Conservation (phyloP, 768 basidiomycete species). For the Chlorophyllum brunneum region DNA sequence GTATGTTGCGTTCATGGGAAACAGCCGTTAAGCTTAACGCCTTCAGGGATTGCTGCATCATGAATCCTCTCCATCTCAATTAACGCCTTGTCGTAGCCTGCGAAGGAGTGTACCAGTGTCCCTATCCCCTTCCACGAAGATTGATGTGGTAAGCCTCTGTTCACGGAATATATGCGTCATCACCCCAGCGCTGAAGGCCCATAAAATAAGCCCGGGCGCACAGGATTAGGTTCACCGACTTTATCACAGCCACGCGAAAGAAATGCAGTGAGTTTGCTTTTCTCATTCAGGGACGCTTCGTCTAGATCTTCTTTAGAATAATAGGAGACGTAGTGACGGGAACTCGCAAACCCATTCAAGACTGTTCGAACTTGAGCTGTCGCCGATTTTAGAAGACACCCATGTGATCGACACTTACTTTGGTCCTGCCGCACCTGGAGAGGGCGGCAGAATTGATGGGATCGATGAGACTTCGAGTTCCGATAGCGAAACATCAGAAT, state of each 20-base stretch:
- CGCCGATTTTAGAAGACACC: conserved; percentile 34
- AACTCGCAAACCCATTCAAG: conserved; percentile 16
- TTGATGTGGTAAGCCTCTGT: too few relatives aligned
- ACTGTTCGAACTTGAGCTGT: conserved; percentile 29
- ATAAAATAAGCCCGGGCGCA: background rate
- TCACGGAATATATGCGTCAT: too few relatives aligned
- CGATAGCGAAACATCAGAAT: conserved; percentile 20
- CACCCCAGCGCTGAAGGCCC: background rate
- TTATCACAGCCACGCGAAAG: background rate
- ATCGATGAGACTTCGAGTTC: conserved; percentile 9
- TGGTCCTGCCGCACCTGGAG: conserved; percentile 1
- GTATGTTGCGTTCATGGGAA: too few relatives aligned
- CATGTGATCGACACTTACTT: conserved; percentile 18
- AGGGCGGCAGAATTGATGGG: background rate
- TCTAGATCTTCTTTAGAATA: conserved; percentile 6
- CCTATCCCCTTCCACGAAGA: too few relatives aligned
- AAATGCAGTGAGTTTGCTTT: background rate
- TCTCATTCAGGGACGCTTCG: background rate
- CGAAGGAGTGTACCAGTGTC: background rate
- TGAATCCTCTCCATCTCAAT: background rate
- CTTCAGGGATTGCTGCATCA: background rate
- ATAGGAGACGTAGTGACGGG: conserved; percentile 10
- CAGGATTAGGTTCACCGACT: background rate
- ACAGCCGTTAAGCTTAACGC: background rate
- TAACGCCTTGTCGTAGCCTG: background rate